Base-by-base conservation (phyloP, 1,284 basidiomycete species). In the Malassezia pachydermatis region DNA sequence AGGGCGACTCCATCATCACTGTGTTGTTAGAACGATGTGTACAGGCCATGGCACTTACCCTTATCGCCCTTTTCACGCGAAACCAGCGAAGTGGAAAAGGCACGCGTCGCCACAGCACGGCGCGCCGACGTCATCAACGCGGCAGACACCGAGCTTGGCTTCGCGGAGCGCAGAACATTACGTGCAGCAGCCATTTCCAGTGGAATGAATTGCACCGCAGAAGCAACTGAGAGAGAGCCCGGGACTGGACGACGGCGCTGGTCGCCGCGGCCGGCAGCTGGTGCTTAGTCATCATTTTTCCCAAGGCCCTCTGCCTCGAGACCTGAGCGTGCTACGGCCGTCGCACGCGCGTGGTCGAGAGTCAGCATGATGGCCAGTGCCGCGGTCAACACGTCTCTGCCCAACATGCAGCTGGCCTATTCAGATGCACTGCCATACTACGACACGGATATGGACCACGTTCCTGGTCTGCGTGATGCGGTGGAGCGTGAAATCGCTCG, bases 341-440 rank as follows among this genome's bases (percentile, higher is more conserved):
- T n/a, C n/a, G n/a, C n/a, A n/a, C n/a, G n/a, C n/a, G n/a, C n/a
- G n/a, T n/a, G n/a, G n/a, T n/a, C n/a, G n/a, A n/a, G n/a, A n/a
- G n/a, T n/a, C n/a, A n/a, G n/a, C n/a, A n/a, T n/a, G n/a, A n/a
- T n/a, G n/a, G n/a, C n/a, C n/a, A n/a, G n/a, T n/a, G n/a, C n/a
- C n/a, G n/a, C n/a, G n/a, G n/a, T n/a, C n/a, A n/a, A n/a, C n/a
- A n/a, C n/a, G n/a, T n/a, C n/a, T n/a, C n/a, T n/a, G n/a, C n/a
- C n/a, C n/a, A n/a, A n/a, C n/a, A n/a, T n/a, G n/a, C n/a, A 38
- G 16, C 19, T 22, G 60, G 19, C 50, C 54, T 24, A 51, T 17
- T 52, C 58, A 3, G 89, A 94, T 73, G 86, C 88, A 19, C 77
- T 94, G 50, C 88, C 90, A 11, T 95, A 95, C 75, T 89, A 87